A percentile compares a stretch with the other conserved stretches of the same genome.
Conservation (phyloP, 768 basidiomycete genomes). For the Lentinula edodes region DNA sequence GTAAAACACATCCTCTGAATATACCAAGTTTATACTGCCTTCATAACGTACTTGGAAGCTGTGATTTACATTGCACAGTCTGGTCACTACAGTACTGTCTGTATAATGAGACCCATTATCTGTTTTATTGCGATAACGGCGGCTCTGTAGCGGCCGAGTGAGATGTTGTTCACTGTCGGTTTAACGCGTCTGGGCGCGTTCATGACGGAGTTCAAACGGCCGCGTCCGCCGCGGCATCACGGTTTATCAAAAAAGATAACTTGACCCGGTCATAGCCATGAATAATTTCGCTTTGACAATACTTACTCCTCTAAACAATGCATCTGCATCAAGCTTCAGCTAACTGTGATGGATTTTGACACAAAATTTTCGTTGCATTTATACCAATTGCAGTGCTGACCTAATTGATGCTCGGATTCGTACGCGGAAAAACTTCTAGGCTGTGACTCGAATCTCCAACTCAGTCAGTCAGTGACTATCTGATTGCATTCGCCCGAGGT, state of each 20-base stretch:
- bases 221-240: background rate
- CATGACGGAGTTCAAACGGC: background rate
- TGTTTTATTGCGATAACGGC: background rate
- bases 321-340: background rate
- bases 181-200: background rate
- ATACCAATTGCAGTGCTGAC: background rate
- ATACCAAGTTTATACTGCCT: too few relatives aligned
- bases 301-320: background rate
- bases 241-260: background rate
- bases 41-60: too few relatives aligned
- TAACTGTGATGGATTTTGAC: background rate
- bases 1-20: too few relatives aligned
- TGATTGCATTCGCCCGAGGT: background rate
- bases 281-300: background rate
- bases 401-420: background rate
- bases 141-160: background rate
- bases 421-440: background rate
- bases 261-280: background rate
- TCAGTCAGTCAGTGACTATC: background rate
- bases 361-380: too few relatives aligned
- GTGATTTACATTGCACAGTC: background rate
- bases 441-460: background rate
- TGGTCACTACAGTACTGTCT: background rate
- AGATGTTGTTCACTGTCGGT: background rate
- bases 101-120: background rate